These are phyloP conservation scores for Tetrapisispora iriomotensis DNA, from an alignment of 805 yeast genomes.

Conservation along the genomic window DNA sequence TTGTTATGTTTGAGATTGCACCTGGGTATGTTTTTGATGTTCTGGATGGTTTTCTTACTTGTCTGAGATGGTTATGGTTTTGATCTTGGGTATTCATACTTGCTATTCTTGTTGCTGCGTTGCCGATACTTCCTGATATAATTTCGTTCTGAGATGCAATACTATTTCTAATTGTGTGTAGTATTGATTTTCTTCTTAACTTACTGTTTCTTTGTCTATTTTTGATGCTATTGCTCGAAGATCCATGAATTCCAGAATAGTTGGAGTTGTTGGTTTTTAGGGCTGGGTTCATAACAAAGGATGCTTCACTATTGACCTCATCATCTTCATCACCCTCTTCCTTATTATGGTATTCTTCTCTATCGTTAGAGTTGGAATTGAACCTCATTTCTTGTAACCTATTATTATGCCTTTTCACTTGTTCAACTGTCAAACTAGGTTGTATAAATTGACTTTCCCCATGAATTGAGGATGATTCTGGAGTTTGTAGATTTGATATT, in stretches of 20 bases:
- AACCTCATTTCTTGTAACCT: neutral
- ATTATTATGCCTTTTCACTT: constrained; percentile 4
- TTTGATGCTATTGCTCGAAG: neutral
- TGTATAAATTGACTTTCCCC: neutral
- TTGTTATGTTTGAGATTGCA: too few species aligned
- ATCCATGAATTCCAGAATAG: too few species aligned
- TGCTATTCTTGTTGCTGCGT: neutral
- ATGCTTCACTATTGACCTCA: constrained; percentile 28
- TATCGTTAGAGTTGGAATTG: neutral
- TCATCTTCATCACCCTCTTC: constrained; percentile 11
- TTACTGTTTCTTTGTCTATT: constrained; percentile 8
- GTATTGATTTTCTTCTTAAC: constrained; percentile 25
- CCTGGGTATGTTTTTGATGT: neutral
- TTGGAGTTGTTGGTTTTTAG: neutral
- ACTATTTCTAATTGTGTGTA: constrained; percentile 27
- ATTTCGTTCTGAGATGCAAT: constrained; percentile 6
- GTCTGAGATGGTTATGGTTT: too few species aligned
- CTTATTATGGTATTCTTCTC: neutral
- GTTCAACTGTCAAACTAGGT: constrained; percentile 4
- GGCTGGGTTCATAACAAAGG: constrained; percentile 26
- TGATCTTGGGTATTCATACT: neutral
- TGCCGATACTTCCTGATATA: neutral
- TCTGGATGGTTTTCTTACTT: neutral
- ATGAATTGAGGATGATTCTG: too few species aligned
- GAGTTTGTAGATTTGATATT: constrained; percentile 1